These are phyloP conservation scores for Fraxinus greggii DNA, from an alignment of 305 asterid genomes.

Conservation along the genomic window DNA sequence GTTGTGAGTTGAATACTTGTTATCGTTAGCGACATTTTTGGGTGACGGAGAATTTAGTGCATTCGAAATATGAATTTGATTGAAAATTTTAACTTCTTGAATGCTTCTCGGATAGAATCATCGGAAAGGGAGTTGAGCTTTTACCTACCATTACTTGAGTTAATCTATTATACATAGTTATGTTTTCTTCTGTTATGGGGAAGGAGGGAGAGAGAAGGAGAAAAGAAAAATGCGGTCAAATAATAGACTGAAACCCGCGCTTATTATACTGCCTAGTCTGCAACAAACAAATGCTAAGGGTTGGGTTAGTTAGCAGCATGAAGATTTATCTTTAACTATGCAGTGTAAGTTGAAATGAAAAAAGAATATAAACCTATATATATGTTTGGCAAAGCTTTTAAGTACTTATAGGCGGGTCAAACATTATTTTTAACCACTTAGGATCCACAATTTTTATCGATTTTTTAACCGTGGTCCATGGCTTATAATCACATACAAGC, in stretches of 20 bases:
- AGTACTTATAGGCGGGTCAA: background rate
- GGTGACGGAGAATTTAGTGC: background rate
- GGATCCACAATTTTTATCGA: background rate
- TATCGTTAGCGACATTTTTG: background rate
- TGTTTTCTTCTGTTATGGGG: background rate
- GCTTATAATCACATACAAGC: background rate
- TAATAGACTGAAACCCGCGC: background rate
- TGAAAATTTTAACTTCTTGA: background rate
- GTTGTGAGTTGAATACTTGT: background rate
- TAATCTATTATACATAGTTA: background rate
- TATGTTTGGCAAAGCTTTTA: background rate
- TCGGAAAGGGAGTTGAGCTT: background rate
- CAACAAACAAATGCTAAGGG: constrained; percentile 9
- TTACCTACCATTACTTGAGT: background rate
- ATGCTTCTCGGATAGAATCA: background rate
- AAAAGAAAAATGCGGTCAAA: background rate
- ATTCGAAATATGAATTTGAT: background rate
- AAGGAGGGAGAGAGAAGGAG: too few species aligned
- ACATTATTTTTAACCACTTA: background rate
- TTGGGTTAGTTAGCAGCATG: constrained; percentile 1
- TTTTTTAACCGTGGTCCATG: background rate
- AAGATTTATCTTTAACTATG: background rate
- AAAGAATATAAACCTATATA: background rate
- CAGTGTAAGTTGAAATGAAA: background rate
- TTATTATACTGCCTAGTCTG: background rate